Evolutionary conservation across 202 grass and related monocot genomes (phyloP).

Genomic region (Carex arenaria): DNA sequence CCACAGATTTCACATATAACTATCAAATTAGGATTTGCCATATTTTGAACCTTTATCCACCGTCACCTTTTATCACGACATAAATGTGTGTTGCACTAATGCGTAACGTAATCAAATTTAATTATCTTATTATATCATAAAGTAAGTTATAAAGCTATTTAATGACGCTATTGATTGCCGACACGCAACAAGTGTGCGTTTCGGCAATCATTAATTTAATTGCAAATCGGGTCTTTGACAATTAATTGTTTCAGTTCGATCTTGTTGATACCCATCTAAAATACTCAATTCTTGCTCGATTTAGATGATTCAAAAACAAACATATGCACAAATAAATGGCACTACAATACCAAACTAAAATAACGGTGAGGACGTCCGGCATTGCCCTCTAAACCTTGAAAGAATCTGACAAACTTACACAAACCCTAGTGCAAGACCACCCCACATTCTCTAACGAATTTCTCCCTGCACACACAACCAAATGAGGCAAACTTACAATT

Average conservation of each 20-base stretch:
- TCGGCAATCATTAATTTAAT: neutral
- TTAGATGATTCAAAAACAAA: constrained; percentile 19
- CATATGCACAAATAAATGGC: neutral
- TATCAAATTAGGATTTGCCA: neutral
- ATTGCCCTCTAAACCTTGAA: constrained; percentile 26
- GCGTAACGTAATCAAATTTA: neutral
- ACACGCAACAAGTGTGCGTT: neutral
- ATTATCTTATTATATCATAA: neutral
- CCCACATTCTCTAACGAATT: neutral
- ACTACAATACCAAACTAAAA: neutral
- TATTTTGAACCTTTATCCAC: neutral
- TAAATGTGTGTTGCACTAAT: neutral
- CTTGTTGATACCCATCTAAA: neutral
- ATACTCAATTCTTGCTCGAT: neutral
- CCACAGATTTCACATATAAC: neutral
- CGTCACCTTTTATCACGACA: neutral
- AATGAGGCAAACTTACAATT: neutral
- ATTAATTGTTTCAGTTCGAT: constrained; percentile 58
- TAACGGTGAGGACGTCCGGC: neutral
- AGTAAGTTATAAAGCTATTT: neutral
- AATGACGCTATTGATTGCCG: neutral
- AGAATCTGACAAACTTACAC: constrained; percentile 55
- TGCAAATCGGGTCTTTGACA: neutral
- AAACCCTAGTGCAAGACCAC: constrained; percentile 31
- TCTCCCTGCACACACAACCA: constrained; percentile 2